Evolutionary conservation across 306 rosid genomes (phyloP).

Genomic region (Prosopis cineraria): DNA sequence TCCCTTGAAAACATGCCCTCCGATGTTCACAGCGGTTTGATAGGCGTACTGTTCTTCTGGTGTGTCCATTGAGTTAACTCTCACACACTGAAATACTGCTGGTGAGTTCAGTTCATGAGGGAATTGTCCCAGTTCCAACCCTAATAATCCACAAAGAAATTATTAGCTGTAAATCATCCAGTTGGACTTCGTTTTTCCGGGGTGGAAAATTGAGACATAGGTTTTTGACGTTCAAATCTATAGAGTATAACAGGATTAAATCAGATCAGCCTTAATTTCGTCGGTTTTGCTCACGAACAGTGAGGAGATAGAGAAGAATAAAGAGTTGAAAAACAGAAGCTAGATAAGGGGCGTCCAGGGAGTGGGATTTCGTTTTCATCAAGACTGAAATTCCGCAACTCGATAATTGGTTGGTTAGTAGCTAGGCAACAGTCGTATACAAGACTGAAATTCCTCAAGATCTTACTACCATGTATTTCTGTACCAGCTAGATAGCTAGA

Average conservation of each 20-base stretch:
- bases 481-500: slow-evolving; percentile 23
- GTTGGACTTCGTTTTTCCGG: background rate
- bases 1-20: slow-evolving; percentile 94
- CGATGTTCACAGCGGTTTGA: slow-evolving; percentile 92
- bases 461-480: background rate
- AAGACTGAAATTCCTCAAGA: slow-evolving; percentile 24
- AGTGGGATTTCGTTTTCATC: slow-evolving; percentile 47
- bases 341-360: slow-evolving; percentile 9
- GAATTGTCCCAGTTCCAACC: slow-evolving; percentile 86
- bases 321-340: slow-evolving; percentile 23
- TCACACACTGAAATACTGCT: slow-evolving; percentile 88
- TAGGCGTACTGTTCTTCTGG: slow-evolving; percentile 87
- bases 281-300: slow-evolving; percentile 66
- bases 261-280: slow-evolving; percentile 39
- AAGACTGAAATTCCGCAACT: slow-evolving; percentile 29
- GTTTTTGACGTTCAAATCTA: background rate
- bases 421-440: slow-evolving; percentile 42
- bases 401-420: slow-evolving; percentile 32
- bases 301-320: slow-evolving; percentile 23
- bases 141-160: slow-evolving; percentile 44
- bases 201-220: background rate
- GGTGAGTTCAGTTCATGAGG: slow-evolving; percentile 86
- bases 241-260: background rate
- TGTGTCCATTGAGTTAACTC: slow-evolving; percentile 82
- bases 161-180: background rate